Base-by-base conservation (phyloP, 1,284 basidiomycete species). In the Singerocomus inundabilis region DNA sequence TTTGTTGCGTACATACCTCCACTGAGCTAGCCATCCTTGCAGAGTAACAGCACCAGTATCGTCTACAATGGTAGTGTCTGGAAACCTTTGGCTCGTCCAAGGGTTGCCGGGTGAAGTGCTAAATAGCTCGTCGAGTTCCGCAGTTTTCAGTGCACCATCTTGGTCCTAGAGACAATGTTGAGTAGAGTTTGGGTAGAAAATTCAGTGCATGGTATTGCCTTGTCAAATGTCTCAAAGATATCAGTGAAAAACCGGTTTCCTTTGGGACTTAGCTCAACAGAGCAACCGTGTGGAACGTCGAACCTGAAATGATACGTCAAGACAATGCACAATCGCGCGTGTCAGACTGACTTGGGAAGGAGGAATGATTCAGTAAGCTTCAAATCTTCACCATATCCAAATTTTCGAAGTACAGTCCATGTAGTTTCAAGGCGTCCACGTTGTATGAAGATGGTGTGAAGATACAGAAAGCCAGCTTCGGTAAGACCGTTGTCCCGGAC, bases 171-270 rank as follows among this genome's bases (percentile, higher is more conserved):
- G 44, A 45, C 37, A 25, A 36, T 16, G n/a, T 7, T 50, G 15
- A 48, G 46, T n/a, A 36, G 32, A 36, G 24, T 7, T 9, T 38
- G 13, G 26, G 34, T 32, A 37, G 46, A 45, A 32, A 46, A 12
- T 26, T 15, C 34, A 36, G 11, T 10, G 31, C 50, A 46, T 42
- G 29, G 29, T 67, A 31, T 46, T 59, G 86, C 91, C 77, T 97
- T 94, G 74, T 99, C 96, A 68, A 94, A 97, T 13, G 87, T 88
- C 70, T 98, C 92, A 65, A 99, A 99, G 36, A 98, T 85, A 59
- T 98, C 96, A 1, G 96, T 98, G 58, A 99, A 88, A 75, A 98
- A 99, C 63, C 96, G 91, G 70, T 98, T 97, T 5, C 96, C 96
- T 32, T 89, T 75, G 5, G 90, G 94, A 61, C 88, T 92, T 30